Conservation (phyloP, 768 basidiomycete genomes). For the Amanita pallidorosea region DNA sequence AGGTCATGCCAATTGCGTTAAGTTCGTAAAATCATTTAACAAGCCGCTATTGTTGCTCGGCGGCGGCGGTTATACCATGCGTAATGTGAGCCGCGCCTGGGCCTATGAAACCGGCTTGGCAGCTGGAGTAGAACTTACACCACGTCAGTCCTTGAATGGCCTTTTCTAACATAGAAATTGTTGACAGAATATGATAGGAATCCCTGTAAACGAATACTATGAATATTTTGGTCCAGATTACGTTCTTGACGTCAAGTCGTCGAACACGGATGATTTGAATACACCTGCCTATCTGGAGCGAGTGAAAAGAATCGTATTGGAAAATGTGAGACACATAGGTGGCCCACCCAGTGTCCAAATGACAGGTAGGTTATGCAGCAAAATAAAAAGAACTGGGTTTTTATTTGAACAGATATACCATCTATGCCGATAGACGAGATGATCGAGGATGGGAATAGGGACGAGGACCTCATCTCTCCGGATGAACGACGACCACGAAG, state of each 20-base stretch:
- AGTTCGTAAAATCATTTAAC: constrained; percentile 94
- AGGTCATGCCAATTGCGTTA: constrained; percentile 97
- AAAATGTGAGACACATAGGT: constrained; percentile 76
- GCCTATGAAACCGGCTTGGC: constrained; percentile 97
- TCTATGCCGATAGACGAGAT: constrained; percentile 72
- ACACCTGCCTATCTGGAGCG: constrained; percentile 88
- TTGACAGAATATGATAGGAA: constrained; percentile 39
- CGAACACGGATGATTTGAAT: constrained; percentile 94
- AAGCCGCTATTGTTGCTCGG: constrained; percentile 90
- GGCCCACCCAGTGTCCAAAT: constrained; percentile 92
- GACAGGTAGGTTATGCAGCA: constrained; percentile 43
- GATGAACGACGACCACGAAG: constrained; percentile 70
- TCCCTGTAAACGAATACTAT: constrained; percentile 98
- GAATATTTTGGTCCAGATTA: constrained; percentile 99
- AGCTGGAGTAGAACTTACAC: constrained; percentile 88
- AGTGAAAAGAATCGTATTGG: constrained; percentile 84
- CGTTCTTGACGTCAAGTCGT: constrained; percentile 86
- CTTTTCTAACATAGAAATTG: background rate
- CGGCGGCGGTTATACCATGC: constrained; percentile 98
- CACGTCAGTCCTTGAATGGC: constrained; percentile 36
- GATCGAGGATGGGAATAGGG: constrained; percentile 71
- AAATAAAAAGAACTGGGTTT: background rate
- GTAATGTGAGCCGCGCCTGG: constrained; percentile 95
- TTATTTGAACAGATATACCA: constrained; percentile 57
- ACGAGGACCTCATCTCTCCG: constrained; percentile 73